Evolutionary conservation across 805 yeast genomes (phyloP), one percentile per base, ranked within the genome.

Genomic region (Suhomyces vadensis): DNA sequence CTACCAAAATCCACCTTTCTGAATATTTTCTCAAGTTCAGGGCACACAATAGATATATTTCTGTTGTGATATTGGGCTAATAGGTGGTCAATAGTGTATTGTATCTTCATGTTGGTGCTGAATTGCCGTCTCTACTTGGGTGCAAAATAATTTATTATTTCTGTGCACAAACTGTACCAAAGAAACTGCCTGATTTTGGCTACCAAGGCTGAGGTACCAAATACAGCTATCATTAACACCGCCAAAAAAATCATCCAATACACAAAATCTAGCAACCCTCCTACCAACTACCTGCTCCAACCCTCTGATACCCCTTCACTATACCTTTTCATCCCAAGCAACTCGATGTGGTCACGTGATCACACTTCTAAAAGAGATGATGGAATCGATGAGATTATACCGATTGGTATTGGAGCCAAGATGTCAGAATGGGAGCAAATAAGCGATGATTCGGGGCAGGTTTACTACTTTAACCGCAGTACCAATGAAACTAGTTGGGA

Each of bases 401-500:
- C n/a, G 5, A 16, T 29, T 13, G 19, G 16, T 10, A 16, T 6
- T 17, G 11, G 4, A 16, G 8, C 16, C 40, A 36, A 27, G 24
- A 55, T 55, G 60, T 43, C 53, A 14, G 49, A 46, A 33, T 90
- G 97, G 96, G 79, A 77, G 55, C 79, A 79, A 47, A 75, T 79
- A 9, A 68, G 68, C 29, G 87, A 85, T 53, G 79, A 77, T 9
- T 79, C 79, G 41, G 94, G 95, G 0, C 71, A 83, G 39, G 67
- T 71, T 1, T 91, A 90, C 64, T 90, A 85, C 63, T 87, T 81
- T 61, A 81, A 90, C 50, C 42, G 77, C 0, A 73, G 59, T 21
- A 84, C 92, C 0, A 77, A 80, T 39, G 80, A 81, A 51, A 81
- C 96, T 0, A 79, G 83, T 40, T 89, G 97, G 96, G 87, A 85